These are phyloP conservation scores for Lignosus rhinocerotis DNA, from an alignment of 1,284 basidiomycete genomes.

Conservation along the genomic window DNA sequence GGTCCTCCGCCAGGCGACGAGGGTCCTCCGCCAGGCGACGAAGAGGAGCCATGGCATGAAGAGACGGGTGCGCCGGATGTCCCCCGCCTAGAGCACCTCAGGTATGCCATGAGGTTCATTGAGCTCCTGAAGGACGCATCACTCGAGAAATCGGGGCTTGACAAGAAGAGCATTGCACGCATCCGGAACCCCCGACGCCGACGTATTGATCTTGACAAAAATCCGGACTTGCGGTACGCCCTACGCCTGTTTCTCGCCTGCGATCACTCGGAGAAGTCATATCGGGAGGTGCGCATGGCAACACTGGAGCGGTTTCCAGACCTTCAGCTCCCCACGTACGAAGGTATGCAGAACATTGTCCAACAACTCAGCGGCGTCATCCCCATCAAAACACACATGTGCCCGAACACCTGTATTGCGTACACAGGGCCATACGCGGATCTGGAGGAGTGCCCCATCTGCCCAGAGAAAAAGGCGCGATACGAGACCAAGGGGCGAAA, in stretches of 20 bases:
- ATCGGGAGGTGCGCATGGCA: background rate
- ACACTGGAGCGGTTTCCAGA: slow-evolving; percentile 20
- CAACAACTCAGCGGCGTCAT: slow-evolving; percentile 30
- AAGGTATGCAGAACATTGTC: slow-evolving; percentile 25
- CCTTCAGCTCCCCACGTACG: slow-evolving; percentile 25
- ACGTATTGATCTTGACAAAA: no score
- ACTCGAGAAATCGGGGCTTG: no score
- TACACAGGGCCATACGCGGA: slow-evolving; percentile 34
- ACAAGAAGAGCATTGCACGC: no score
- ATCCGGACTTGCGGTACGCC: no score
- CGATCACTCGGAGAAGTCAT: background rate
- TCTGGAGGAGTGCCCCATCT: slow-evolving; percentile 22
- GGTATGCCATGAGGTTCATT: no score
- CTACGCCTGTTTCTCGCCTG: background rate
- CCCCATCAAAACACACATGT: slow-evolving; percentile 34
- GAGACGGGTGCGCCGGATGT: no score
- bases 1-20: no score
- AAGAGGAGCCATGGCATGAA: no score
- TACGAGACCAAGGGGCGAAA: slow-evolving; percentile 10
- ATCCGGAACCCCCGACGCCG: no score
- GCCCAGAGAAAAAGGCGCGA: slow-evolving; percentile 3
- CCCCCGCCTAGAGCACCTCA: no score
- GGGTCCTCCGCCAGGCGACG: no score
- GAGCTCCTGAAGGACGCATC: no score
- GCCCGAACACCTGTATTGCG: slow-evolving; percentile 34